A percentile compares a stretch with the other conserved stretches of the same genome.
Conservation (phyloP, 768 basidiomycete species). For the Lactarius tabidus region DNA sequence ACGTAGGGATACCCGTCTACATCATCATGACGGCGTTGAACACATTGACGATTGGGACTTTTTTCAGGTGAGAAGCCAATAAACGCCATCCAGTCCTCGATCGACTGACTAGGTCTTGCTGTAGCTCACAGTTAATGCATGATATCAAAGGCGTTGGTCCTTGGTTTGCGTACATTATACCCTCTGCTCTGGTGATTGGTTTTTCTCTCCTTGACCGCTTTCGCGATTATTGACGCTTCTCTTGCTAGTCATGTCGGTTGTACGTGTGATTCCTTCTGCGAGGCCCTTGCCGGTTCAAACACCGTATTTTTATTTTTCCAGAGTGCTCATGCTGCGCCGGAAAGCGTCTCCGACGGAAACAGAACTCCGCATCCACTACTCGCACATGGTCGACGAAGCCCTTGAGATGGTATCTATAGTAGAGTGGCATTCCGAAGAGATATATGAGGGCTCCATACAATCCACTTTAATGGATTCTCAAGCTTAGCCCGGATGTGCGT, state of each 20-base stretch:
- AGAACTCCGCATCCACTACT: constrained; percentile 5
- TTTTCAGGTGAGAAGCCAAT: constrained; percentile 11
- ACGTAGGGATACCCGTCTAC: constrained; percentile 21
- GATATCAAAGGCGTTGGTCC: constrained; percentile 10
- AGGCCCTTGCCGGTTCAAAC: not conserved
- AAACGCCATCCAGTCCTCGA: not conserved
- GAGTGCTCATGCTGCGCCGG: constrained; percentile 22
- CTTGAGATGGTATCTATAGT: constrained; percentile 12
- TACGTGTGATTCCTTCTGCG: not conserved
- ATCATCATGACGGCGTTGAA: constrained; percentile 22
- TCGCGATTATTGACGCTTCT: not conserved
- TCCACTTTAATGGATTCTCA: not conserved
- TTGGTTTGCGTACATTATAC: constrained; percentile 23
- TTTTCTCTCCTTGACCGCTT: constrained; percentile 2
- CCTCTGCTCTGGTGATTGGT: constrained; percentile 17
- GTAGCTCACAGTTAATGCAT: not conserved
- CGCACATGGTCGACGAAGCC: constrained; percentile 18
- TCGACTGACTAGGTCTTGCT: not conserved
- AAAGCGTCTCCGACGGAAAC: constrained; percentile 19
- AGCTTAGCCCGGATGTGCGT: not conserved
- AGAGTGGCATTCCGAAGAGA: not conserved
- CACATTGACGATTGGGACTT: constrained; percentile 21
- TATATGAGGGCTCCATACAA: not conserved
- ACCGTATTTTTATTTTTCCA: not conserved
- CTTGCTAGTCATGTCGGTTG: constrained; percentile 19